Conservation (phyloP, 306 rosid genomes). For the Delonix regia region DNA sequence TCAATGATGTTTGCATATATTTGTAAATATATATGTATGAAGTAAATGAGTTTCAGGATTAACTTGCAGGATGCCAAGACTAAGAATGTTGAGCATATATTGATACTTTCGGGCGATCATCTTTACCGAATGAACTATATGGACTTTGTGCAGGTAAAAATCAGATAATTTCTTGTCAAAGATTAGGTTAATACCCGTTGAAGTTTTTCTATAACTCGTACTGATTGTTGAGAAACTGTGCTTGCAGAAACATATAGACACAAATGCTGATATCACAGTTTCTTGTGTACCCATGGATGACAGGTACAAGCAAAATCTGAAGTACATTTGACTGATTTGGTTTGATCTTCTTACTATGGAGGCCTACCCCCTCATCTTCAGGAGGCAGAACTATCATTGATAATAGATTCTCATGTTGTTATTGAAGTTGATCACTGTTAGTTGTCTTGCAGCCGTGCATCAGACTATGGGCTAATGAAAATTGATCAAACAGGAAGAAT, state of each 20-base stretch:
- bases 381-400: neutral
- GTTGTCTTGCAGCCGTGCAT: conserved; percentile 72
- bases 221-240: conserved; percentile 13
- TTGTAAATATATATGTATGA: neutral
- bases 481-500: conserved; percentile 70
- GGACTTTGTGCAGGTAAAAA: conserved; percentile 73
- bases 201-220: conserved; percentile 12
- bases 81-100: conserved; percentile 74
- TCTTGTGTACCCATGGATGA: conserved; percentile 89
- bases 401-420: conserved; percentile 7
- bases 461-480: conserved; percentile 94
- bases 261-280: conserved; percentile 85
- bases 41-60: conserved; percentile 25
- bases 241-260: conserved; percentile 65
- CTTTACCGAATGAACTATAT: conserved; percentile 90
- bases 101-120: conserved; percentile 87
- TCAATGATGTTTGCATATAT: neutral
- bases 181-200: neutral
- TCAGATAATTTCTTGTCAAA: conserved; percentile 2
- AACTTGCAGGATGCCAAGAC: conserved; percentile 70
- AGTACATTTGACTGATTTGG: neutral
- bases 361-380: neutral
- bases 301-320: conserved; percentile 43
- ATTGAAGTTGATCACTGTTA: conserved; percentile 33
- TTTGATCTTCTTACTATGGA: neutral